phyloP scores from a whole-genome alignment of 176 grass and related monocot genomes.

The Juncus inflexus region DNA sequence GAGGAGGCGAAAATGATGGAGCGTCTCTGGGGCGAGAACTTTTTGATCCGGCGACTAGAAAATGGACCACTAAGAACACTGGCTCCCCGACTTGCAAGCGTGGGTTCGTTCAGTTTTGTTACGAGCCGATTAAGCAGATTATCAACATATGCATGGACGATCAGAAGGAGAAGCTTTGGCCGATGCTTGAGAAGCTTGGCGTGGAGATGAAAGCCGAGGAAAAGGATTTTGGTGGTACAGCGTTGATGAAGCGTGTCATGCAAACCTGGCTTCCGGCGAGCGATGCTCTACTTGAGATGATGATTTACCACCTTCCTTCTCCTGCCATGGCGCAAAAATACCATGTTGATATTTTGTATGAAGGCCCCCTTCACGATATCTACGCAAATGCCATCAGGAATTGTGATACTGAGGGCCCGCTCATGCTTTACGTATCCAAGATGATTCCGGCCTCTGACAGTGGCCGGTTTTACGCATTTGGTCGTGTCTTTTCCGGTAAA shows the following conservation, averaged over 20 bases:
- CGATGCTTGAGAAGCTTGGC: constrained; percentile 8
- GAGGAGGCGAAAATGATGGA: constrained; percentile 23
- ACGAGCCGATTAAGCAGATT: constrained; percentile 15
- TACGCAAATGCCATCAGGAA: constrained; percentile 28
- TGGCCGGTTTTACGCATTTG: constrained; percentile 14
- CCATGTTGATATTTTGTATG: constrained; percentile 22
- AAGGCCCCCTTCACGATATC: constrained; percentile 13
- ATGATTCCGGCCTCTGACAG: constrained; percentile 32
- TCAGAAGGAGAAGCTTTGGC: constrained; percentile 23
- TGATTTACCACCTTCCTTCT: constrained; percentile 14
- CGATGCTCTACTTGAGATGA: constrained; percentile 21
- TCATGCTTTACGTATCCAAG: constrained; percentile 28
- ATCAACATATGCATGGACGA: constrained; percentile 13
- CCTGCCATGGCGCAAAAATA: constrained; percentile 19
- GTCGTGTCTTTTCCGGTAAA: constrained; percentile 21
- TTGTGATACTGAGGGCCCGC: constrained; percentile 27
- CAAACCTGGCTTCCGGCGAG: constrained; percentile 28
- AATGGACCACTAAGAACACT: constrained; percentile 6
- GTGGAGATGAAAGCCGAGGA: constrained; percentile 22
- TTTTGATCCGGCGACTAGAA: constrained; percentile 6
- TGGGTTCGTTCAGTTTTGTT: constrained; percentile 8
- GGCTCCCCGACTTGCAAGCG: constrained; percentile 1
- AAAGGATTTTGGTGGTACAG: constrained; percentile 9
- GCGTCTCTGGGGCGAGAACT: constrained; percentile 23
- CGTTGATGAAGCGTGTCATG: constrained; percentile 27